phyloP scores from a whole-genome alignment of 495 filamentous ascomycete species.

The Aspergillus diversus region DNA sequence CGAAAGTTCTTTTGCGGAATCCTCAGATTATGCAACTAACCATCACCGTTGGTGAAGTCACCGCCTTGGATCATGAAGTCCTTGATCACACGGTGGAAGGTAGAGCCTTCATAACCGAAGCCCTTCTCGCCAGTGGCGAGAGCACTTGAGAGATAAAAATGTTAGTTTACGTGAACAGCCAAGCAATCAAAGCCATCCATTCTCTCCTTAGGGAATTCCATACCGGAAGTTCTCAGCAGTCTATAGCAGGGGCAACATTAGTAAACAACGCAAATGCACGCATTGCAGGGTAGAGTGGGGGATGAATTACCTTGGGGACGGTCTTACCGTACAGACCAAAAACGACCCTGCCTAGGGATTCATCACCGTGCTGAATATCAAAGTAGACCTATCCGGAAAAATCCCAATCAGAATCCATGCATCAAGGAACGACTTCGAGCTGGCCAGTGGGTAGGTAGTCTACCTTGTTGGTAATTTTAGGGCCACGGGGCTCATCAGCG shows the following conservation, averaged over 20 bases:
- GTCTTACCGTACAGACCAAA: slow-evolving; percentile 98
- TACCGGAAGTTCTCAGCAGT: slow-evolving; percentile 97
- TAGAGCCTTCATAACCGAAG: slow-evolving; percentile 92
- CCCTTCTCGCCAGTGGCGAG: slow-evolving; percentile 97
- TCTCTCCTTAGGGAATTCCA: slow-evolving; percentile 3
- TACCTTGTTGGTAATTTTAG: slow-evolving; percentile 95
- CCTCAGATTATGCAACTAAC: slow-evolving; percentile 32
- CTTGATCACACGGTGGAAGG: slow-evolving; percentile 99
- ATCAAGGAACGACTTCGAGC: too few species aligned
- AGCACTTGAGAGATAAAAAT: slow-evolving; percentile 52
- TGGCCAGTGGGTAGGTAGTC: not conserved
- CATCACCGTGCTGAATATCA: slow-evolving; percentile 89
- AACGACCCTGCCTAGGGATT: slow-evolving; percentile 82
- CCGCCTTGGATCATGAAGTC: slow-evolving; percentile 99
- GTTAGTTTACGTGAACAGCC: slow-evolving; percentile 17
- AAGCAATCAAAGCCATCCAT: not conserved
- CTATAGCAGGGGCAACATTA: slow-evolving; percentile 36
- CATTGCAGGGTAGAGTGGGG: not conserved
- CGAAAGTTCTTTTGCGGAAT: too few species aligned
- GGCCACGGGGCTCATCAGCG: slow-evolving; percentile 81
- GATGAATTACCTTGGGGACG: slow-evolving; percentile 72
- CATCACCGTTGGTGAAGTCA: slow-evolving; percentile 96
- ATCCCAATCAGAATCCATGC: slow-evolving; percentile 6
- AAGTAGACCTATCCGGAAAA: slow-evolving; percentile 73
- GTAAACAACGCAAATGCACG: not conserved